Base-by-base conservation (phyloP, 495 filamentous ascomycete genomes). In the Venustampulla echinocandica region DNA sequence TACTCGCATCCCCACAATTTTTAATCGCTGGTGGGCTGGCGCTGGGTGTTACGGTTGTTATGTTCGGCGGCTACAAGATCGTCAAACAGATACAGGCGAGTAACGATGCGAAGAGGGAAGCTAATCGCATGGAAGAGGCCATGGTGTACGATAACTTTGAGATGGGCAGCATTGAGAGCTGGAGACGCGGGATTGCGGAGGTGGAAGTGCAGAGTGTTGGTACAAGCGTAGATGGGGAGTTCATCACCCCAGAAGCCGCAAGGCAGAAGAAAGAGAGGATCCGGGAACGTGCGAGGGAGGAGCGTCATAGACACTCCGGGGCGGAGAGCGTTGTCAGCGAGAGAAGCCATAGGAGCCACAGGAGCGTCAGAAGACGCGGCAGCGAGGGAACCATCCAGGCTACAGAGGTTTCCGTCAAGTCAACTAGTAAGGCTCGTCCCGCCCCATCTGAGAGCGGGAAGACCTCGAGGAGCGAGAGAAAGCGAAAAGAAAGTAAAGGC, bases 31-130 rank as follows among this genome's bases (percentile, higher is more conserved):
- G 85, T 13, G 86, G 92, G 15, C 79, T 96, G 19, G 89, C 84
- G 0, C 77, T 93, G 0, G 90, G 89, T 11, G 83, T 90, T 11
- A 96, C 89, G 0, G 79, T 98, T 3, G 82, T 98, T 54, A 89
- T 92, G 67, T 81, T 98, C 43, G 92, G 92, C 32, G 92, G 92
- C 11, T 95, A 85, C 75, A 95, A 92, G 69, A 95, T 98, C 58
- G 80, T 98, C 67, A 93, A 95, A 70, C 80, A 80, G 56, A 82
- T 96, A 52, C 44, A 65, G 54, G 61, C 67, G 49, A 49, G 57
- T 37, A 58, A 58, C 24, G 58, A 59, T 1, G 62, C 64, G 5
- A 67, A 68, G 49, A 69, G 71, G 23, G 70, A 74, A 45, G 69
- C 69, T 21, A 59, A 58, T 21, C 56, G 57, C 1, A 59, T 64